phyloP scores from a whole-genome alignment of 208 protist species.

The Trypanosoma rangeli region DNA sequence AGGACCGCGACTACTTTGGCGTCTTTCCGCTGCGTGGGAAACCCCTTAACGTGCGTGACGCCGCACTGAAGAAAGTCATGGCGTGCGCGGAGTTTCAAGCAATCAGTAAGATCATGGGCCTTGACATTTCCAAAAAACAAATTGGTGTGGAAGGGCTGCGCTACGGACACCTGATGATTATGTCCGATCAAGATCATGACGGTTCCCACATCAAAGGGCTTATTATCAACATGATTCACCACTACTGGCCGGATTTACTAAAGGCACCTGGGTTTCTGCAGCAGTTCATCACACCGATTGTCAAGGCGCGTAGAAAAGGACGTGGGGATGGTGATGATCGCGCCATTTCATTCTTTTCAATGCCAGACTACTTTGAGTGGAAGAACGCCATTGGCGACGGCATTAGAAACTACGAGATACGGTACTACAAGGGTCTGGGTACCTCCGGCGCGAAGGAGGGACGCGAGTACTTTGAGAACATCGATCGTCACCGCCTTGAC shows the following conservation, averaged over 20 bases:
- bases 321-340: conserved; percentile 45
- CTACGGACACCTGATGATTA: conserved; percentile 99
- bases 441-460: conserved; percentile 96
- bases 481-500: conserved; percentile 95
- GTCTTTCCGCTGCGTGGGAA: conserved; percentile 99
- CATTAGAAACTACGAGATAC: conserved; percentile 94
- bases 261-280: conserved; percentile 96
- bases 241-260: conserved; percentile 99
- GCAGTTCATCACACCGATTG: conserved; percentile 99
- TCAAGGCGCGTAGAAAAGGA: conserved; percentile 95
- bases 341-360: conserved; percentile 98
- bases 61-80: conserved; percentile 92
- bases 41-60: conserved; percentile 99
- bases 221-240: conserved; percentile 99
- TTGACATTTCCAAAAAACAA: conserved; percentile 94
- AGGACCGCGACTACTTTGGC: conserved; percentile 99
- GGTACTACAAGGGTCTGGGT: conserved; percentile 99
- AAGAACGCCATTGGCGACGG: conserved; percentile 71
- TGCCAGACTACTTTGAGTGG: conserved; percentile 99
- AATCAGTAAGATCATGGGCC: conserved; percentile 95
- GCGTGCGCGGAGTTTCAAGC: conserved; percentile 96
- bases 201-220: conserved; percentile 99
- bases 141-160: conserved; percentile 88
- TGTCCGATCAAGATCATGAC: conserved; percentile 99
- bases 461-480: conserved; percentile 99